Percentiles rank a stretch among this genome's conserved stretches.
phyloP scores from a whole-genome alignment of 1,284 basidiomycete species.

The Ceraceosorus guamensis region DNA sequence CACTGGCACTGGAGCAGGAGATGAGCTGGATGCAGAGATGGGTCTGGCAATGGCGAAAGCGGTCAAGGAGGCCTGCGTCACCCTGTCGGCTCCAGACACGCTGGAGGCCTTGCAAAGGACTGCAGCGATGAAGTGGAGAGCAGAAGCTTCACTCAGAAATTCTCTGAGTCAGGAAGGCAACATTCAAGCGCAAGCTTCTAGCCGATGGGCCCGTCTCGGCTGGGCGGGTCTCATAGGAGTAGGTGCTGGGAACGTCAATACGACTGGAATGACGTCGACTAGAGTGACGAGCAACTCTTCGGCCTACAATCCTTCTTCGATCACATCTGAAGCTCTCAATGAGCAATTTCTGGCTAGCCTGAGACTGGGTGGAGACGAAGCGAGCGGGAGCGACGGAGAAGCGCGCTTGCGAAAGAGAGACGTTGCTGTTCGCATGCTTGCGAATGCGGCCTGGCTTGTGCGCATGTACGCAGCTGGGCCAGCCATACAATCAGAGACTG shows the following conservation, averaged over 20 bases:
- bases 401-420: slow-evolving; percentile 33
- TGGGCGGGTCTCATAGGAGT: not conserved
- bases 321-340: too few relatives aligned
- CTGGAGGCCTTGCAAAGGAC: slow-evolving; percentile 29
- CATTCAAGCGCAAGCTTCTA: not conserved
- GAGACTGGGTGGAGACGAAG: slow-evolving; percentile 1
- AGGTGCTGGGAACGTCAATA: not conserved
- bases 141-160: slow-evolving; percentile 29
- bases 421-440: slow-evolving; percentile 33
- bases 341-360: too few relatives aligned
- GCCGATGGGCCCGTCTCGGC: not conserved
- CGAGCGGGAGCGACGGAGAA: slow-evolving; percentile 10
- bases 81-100: slow-evolving; percentile 8
- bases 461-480: not conserved
- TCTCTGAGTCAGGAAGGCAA: not conserved
- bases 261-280: too few relatives aligned
- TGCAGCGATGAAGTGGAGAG: slow-evolving; percentile 34
- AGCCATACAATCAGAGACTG: too few relatives aligned
- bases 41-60: not conserved
- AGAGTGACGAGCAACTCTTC: too few relatives aligned
- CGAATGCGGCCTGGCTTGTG: slow-evolving; percentile 36
- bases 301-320: too few relatives aligned
- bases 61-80: not conserved
- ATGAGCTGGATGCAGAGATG: not conserved
- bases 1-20: too few relatives aligned